Evolutionary conservation across 2,329 filamentous ascomycete species (phyloP), one percentile per base, ranked within the genome.

Genomic region (Pestalotiopsis sp.): DNA sequence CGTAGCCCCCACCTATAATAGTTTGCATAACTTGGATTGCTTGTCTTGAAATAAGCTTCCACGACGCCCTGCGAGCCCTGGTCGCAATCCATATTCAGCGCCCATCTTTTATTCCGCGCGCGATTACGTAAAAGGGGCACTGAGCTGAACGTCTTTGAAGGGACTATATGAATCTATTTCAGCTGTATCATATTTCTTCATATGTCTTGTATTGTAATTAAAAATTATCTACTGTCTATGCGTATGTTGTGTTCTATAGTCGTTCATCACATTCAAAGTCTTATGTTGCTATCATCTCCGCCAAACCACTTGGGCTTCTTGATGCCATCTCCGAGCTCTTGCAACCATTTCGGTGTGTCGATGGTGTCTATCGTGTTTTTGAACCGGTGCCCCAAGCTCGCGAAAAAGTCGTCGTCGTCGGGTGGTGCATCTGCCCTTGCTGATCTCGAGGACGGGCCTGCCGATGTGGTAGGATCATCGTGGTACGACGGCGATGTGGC

Each of bases 351-450:
- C 0, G 96, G 95, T 38, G 91, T 87, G 66, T 94, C 92, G 2
- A 94, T 87, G 0, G 90, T 92, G 70, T 98, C 95, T 66, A 98
- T 89, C 0, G 96, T 98, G 76, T 99, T 99, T 80, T 91, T 93
- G 74, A 99, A 91, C 45, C 95, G 87, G 77, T 97, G 93, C 0
- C 93, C 90, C 70, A 98, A 90, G 41, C 92, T 91, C 72, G 93
- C 88, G 76, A 98, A 94, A 79, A 97, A 93, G 72, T 91, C 93
- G 67, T 94, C 93, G 14, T 94, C 90, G 40, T 93, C 91, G 1
- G 88, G 85, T n/a, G 88, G 87, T 7, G 87, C 86, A 0, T 88
- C 86, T 23, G 86, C 79, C 38, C 82, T 76, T 49, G 80, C 72
- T 36, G 79, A 61, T 41, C 75, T 69, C 57, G 80, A 76, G 78